Percentiles rank a stretch among this genome's conserved stretches.
Conservation (phyloP, 306 rosid genomes). For the Gastrolobium bilobum region DNA sequence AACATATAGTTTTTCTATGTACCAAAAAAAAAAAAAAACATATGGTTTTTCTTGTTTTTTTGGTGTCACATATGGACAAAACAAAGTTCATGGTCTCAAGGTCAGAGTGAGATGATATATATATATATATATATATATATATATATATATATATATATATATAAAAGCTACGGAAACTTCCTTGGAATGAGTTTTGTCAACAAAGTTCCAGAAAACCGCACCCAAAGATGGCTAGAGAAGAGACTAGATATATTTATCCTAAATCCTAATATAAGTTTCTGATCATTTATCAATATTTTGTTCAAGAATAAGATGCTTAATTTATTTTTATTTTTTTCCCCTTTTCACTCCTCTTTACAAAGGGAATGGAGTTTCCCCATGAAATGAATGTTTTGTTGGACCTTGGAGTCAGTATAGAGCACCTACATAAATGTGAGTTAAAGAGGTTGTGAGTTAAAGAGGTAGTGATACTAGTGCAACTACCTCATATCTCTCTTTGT, state of each 20-base stretch:
- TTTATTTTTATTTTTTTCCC: not conserved
- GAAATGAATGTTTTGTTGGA: slow-evolving; percentile 91
- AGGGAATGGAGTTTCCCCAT: slow-evolving; percentile 62
- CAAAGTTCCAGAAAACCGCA: slow-evolving; percentile 48
- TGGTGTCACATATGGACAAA: slow-evolving; percentile 54
- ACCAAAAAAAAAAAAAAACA: no score
- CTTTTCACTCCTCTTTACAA: slow-evolving; percentile 42
- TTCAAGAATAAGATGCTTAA: slow-evolving; percentile 40
- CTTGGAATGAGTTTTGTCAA: slow-evolving; percentile 67
- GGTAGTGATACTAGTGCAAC: slow-evolving; percentile 68
- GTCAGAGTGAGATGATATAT: slow-evolving; percentile 14
- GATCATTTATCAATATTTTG: slow-evolving; percentile 53
- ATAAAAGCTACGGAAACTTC: slow-evolving; percentile 58
- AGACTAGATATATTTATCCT: slow-evolving; percentile 35
- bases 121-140: not conserved
- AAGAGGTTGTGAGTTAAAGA: slow-evolving; percentile 66
- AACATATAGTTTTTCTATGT: not conserved
- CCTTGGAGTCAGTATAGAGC: slow-evolving; percentile 57
- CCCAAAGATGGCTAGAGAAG: slow-evolving; percentile 48
- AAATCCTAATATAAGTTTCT: slow-evolving; percentile 36
- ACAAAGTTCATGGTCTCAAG: slow-evolving; percentile 57
- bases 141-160: not conserved
- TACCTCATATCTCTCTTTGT: slow-evolving; percentile 63
- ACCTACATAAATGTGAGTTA: slow-evolving; percentile 68
- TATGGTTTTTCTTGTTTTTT: not conserved